These are phyloP conservation scores for Colletotrichum musae DNA, from an alignment of 2,329 filamentous ascomycete genomes.

Conservation along the genomic window DNA sequence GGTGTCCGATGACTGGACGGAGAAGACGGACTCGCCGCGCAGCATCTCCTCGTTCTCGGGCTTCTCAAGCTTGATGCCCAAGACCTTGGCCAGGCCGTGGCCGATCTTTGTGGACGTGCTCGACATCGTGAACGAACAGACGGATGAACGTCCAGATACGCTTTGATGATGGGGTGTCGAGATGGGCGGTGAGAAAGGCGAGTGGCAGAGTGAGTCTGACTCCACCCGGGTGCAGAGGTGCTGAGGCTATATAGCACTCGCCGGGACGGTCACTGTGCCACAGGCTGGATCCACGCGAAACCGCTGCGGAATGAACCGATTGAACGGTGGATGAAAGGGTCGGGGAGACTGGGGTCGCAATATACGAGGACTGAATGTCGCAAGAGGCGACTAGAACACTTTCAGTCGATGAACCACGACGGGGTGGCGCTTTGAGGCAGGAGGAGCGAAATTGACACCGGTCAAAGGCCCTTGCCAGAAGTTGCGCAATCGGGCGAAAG, in stretches of 20 bases:
- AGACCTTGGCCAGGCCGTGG: conserved; percentile 80
- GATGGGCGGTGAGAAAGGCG: neutral
- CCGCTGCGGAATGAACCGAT: conserved; percentile 20
- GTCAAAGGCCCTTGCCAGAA: conserved; percentile 29
- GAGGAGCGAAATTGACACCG: conserved; percentile 32
- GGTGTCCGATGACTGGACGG: conserved; percentile 78
- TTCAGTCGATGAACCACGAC: conserved; percentile 26
- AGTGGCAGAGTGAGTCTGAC: conserved; percentile 8
- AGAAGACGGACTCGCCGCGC: conserved; percentile 85
- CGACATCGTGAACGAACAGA: conserved; percentile 49
- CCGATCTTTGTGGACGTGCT: conserved; percentile 71
- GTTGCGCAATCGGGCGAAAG: conserved; percentile 37
- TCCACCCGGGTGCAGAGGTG: conserved; percentile 8
- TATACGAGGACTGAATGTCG: conserved; percentile 27
- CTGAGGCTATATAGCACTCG: conserved; percentile 33
- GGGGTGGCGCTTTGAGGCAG: conserved; percentile 34
- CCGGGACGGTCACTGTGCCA: conserved; percentile 21
- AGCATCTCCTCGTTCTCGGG: conserved; percentile 78
- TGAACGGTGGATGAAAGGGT: conserved; percentile 15
- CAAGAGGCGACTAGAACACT: conserved; percentile 32
- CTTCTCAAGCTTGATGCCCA: conserved; percentile 86
- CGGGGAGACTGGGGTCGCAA: conserved; percentile 9
- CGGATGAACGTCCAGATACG: neutral
- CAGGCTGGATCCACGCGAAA: neutral
- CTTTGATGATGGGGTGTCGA: neutral